These are phyloP conservation scores for Trypanosoma cruzi DNA, from an alignment of 208 protist genomes.

Conservation along the genomic window DNA sequence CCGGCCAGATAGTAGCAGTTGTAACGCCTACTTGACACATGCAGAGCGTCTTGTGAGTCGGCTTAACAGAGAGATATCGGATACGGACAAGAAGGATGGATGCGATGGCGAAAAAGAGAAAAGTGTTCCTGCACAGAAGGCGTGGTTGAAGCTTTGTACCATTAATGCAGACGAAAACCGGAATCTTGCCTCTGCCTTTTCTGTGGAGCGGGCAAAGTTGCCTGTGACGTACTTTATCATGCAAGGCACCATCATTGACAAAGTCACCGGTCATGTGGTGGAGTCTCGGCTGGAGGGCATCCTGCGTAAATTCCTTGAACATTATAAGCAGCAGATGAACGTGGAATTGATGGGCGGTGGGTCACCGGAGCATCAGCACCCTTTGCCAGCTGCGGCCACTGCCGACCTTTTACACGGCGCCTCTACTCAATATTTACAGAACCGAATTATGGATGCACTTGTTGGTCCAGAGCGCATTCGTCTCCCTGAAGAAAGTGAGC, in stretches of 20 bases:
- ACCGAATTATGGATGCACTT: conserved; percentile 68
- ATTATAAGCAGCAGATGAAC: conserved; percentile 88
- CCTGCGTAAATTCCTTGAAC: conserved; percentile 79
- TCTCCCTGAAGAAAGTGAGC: conserved; percentile 75
- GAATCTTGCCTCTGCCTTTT: conserved; percentile 87
- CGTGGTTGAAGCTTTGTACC: conserved; percentile 85
- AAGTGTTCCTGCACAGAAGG: neutral
- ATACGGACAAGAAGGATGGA: neutral
- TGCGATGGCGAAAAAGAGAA: conserved; percentile 11
- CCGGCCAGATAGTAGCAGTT: conserved; percentile 62
- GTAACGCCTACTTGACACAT: conserved; percentile 55
- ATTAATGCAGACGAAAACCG: conserved; percentile 90
- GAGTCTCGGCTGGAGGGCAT: conserved; percentile 67
- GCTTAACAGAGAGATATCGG: conserved; percentile 59
- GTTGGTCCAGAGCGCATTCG: conserved; percentile 74
- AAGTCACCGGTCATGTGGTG: conserved; percentile 60
- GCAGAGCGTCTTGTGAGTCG: conserved; percentile 71
- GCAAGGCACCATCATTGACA: conserved; percentile 90
- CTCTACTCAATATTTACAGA: conserved; percentile 74
- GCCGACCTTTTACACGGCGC: conserved; percentile 72
- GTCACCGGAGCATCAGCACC: conserved; percentile 32
- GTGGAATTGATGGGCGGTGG: conserved; percentile 57
- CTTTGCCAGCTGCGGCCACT: conserved; percentile 64
- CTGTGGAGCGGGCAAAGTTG: conserved; percentile 81
- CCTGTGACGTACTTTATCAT: conserved; percentile 90